phyloP scores from a whole-genome alignment of 2,329 filamentous ascomycete species.

The Whalleya microplaca region DNA sequence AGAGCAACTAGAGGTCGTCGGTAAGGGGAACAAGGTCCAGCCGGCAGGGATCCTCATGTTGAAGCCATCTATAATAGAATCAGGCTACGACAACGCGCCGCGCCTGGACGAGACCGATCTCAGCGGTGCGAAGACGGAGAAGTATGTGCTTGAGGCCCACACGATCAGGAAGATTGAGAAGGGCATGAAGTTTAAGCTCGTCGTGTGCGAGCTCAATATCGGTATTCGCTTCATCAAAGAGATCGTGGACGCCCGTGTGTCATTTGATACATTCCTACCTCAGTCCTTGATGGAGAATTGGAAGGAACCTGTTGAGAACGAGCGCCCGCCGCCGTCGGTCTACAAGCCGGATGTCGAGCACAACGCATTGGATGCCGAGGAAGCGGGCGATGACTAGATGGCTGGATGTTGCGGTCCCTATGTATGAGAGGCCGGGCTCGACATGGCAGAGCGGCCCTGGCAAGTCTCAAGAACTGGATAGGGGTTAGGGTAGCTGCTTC shows the following conservation, averaged over 20 bases:
- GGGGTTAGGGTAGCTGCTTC: neutral
- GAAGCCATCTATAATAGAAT: constrained; percentile 50
- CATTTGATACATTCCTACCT: constrained; percentile 66
- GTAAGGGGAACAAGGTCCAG: constrained; percentile 34
- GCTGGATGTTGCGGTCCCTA: neutral
- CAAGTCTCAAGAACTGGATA: neutral
- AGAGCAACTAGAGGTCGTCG: constrained; percentile 19
- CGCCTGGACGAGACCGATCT: constrained; percentile 37
- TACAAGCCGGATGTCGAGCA: constrained; percentile 41
- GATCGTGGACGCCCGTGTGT: constrained; percentile 57
- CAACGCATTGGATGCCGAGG: constrained; percentile 6
- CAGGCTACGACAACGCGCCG: constrained; percentile 50
- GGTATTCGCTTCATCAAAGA: constrained; percentile 68
- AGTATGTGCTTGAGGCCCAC: constrained; percentile 70
- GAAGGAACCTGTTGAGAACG: constrained; percentile 57
- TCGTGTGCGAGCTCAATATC: constrained; percentile 59
- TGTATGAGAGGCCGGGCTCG: neutral
- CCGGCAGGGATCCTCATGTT: constrained; percentile 51
- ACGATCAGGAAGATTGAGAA: constrained; percentile 56
- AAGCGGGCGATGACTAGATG: neutral
- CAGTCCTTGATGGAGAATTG: constrained; percentile 72
- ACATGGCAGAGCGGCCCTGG: neutral
- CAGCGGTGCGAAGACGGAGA: constrained; percentile 28
- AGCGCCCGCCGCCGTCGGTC: constrained; percentile 51
- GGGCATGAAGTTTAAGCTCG: constrained; percentile 66